Conservation (phyloP, 495 filamentous ascomycete genomes). For the Podospora anserina region DNA sequence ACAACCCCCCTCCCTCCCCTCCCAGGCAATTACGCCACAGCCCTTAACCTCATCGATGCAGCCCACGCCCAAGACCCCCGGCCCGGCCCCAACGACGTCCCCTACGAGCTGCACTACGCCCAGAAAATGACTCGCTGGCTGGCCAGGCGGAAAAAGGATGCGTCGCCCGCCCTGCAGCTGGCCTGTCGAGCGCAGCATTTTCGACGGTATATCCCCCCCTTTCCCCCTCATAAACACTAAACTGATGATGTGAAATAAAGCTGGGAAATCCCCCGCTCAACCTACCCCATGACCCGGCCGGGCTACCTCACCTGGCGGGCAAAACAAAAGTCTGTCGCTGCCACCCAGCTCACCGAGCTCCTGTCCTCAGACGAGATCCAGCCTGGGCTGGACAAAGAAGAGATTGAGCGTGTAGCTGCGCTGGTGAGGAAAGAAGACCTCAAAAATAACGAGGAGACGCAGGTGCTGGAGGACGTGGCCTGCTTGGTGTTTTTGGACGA, state of each 20-base stretch:
- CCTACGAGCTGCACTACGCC: constrained; percentile 79
- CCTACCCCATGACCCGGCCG: constrained; percentile 63
- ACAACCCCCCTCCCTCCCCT: constrained; percentile 26
- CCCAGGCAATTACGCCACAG: constrained; percentile 33
- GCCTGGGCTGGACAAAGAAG: constrained; percentile 36
- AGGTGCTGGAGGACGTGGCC: constrained; percentile 77
- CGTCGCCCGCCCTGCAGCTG: constrained; percentile 62
- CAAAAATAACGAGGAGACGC: constrained; percentile 60
- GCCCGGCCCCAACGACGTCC: constrained; percentile 40
- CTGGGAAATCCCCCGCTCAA: constrained; percentile 71
- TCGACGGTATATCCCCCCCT: constrained; percentile 30
- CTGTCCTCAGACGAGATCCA: constrained; percentile 43
- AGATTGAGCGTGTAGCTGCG: constrained; percentile 51
- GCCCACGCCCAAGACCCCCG: constrained; percentile 69
- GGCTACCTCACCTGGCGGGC: constrained; percentile 77
- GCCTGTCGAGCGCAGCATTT: constrained; percentile 83
- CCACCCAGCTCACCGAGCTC: constrained; percentile 55
- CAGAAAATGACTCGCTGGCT: constrained; percentile 73
- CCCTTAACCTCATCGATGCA: constrained; percentile 64
- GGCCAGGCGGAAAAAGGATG: constrained; percentile 47
- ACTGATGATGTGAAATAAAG: constrained; percentile 35
- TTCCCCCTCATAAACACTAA: neutral
- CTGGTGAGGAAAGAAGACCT: constrained; percentile 66
- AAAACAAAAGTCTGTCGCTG: constrained; percentile 66
- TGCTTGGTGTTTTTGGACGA: constrained; percentile 84